phyloP scores from a whole-genome alignment of 208 protist genomes.

The Wallacemonas sp. region DNA sequence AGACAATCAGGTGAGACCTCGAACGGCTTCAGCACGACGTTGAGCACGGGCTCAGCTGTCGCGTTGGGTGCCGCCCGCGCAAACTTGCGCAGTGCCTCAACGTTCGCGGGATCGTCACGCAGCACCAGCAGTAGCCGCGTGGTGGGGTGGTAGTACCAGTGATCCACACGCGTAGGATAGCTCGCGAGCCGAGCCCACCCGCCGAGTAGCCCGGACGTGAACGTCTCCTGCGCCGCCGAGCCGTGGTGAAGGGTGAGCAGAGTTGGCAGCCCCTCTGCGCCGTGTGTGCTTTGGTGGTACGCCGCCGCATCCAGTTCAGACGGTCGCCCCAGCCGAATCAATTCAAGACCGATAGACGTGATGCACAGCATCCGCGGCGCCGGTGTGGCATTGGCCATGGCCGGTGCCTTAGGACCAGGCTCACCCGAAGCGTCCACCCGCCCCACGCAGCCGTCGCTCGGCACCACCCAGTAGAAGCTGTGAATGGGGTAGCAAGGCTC shows the following conservation, averaged over 20 bases:
- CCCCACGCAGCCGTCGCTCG: constrained; percentile 7
- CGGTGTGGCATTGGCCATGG: neutral
- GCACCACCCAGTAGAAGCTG: constrained; percentile 36
- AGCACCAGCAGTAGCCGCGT: constrained; percentile 6
- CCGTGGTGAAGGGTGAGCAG: constrained; percentile 1
- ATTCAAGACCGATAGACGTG: constrained; percentile 50
- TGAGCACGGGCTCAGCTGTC: constrained; percentile 23
- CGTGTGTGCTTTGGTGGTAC: constrained; percentile 2
- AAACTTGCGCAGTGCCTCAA: neutral
- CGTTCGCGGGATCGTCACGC: neutral
- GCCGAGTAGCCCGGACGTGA: too few species aligned
- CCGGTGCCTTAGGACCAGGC: too few species aligned
- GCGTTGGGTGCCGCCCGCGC: neutral
- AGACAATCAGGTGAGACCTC: constrained; percentile 12
- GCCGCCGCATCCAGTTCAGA: neutral
- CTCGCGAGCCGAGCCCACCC: too few species aligned
- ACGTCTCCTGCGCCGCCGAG: constrained; percentile 2
- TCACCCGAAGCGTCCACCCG: too few species aligned
- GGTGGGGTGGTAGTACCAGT: constrained; percentile 31
- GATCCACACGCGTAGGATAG: neutral
- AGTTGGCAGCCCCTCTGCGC: constrained; percentile 2
- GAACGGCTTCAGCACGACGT: constrained; percentile 54
- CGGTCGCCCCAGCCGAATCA: constrained; percentile 21
- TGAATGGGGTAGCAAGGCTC: constrained; percentile 53
- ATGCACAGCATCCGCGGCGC: constrained; percentile 32